Evolutionary conservation across 345 rosid genomes (phyloP), one percentile per base, ranked within the genome.

Genomic region (Arabis hirsuta): DNA sequence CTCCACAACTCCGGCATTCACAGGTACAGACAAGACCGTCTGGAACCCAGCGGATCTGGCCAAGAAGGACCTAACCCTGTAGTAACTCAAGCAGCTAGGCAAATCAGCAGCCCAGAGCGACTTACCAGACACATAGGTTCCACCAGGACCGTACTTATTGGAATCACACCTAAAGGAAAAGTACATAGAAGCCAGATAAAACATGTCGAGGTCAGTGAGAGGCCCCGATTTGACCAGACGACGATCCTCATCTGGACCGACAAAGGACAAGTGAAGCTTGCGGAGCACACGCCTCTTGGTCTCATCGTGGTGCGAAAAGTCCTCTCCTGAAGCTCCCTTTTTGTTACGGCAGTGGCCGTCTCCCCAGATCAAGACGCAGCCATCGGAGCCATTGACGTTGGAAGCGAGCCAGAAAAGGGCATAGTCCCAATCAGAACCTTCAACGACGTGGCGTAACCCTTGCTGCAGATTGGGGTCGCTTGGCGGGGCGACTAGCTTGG

Each of bases 1-100:
- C 82, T 95, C 99, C 55, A 91, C 84, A 47, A 91, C 94, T 32
- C 98, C 99, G 73, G 79, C 79, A 62, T 85, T 90, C 14, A 84
- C 86, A 4, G 97, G 92, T 31, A 90, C 80, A 71, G 91, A 86
- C 51, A 74, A 87, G 10, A 82, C 87, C 2, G 98, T 88, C 75
- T 90, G 86, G 55, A 95, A 81, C 31, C 96, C 90, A 48, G 94
- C 92, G 13, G 87, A 86, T 78, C 85, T 85, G 7, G 92, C 96
- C 60, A 95, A 79, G 80, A 77, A 82, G 9, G 96, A 95, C 56
- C 98, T 85, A 39, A 80, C 71, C 29, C 87, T 78, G 70, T 81
- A 89, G 27, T 88, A 88, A 69, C 81, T 80, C 48, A 79, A 84
- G 73, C 89, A 88, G 79, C 81, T 73, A 53, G 57, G 74, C 48